phyloP scores from a whole-genome alignment of 257 asterid genomes.

The Cruciata laevipes region DNA sequence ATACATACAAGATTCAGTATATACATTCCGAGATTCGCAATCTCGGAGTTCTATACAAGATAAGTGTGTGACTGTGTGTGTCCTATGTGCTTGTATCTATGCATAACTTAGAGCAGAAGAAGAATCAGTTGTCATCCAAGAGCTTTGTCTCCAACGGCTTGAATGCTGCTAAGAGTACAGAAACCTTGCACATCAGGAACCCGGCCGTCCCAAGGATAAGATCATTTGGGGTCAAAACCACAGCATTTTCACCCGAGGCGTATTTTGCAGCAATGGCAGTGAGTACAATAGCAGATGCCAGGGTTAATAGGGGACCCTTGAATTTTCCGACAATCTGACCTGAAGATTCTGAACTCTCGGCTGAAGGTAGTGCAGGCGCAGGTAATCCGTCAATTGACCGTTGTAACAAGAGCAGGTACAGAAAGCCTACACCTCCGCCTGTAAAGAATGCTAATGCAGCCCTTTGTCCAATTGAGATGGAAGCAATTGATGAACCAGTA shows the following conservation, averaged over 20 bases:
- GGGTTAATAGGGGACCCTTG: slow-evolving; percentile 31
- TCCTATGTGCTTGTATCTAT: neutral
- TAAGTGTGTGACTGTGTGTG: neutral
- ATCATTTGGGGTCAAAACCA: slow-evolving; percentile 50
- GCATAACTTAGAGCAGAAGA: neutral
- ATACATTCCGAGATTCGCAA: neutral
- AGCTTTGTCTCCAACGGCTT: slow-evolving; percentile 38
- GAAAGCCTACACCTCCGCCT: slow-evolving; percentile 70
- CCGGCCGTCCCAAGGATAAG: slow-evolving; percentile 68
- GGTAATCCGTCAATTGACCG: slow-evolving; percentile 67
- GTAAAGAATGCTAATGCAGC: slow-evolving; percentile 48
- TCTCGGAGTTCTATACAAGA: neutral
- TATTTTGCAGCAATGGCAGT: slow-evolving; percentile 30
- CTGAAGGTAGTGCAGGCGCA: slow-evolving; percentile 31
- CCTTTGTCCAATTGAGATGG: slow-evolving; percentile 34
- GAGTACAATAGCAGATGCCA: slow-evolving; percentile 43
- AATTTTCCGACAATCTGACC: slow-evolving; percentile 27
- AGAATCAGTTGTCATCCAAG: slow-evolving; percentile 23
- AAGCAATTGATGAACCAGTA: slow-evolving; percentile 47
- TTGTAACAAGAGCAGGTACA: slow-evolving; percentile 57
- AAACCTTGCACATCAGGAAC: slow-evolving; percentile 68
- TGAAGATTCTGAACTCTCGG: slow-evolving; percentile 19
- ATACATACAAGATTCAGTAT: neutral
- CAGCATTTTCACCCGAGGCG: slow-evolving; percentile 38
- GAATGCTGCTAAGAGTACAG: slow-evolving; percentile 69